A percentile compares a stretch with the other conserved stretches of the same genome.
phyloP scores from a whole-genome alignment of 2,329 filamentous ascomycete species.

The Emmonsia crescens region DNA sequence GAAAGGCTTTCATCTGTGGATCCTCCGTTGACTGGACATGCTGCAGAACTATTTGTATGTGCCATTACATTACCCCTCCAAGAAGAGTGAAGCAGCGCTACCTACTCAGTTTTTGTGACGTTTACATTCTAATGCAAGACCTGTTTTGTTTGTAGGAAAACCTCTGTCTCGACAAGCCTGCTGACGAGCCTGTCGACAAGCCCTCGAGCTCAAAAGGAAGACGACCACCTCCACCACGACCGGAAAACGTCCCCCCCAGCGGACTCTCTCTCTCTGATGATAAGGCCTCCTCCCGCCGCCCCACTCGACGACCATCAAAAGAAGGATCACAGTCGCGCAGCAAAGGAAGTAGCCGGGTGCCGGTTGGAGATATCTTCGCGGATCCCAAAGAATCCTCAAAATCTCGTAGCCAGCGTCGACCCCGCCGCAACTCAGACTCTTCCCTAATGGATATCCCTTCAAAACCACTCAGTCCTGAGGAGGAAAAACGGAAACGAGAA shows the following conservation, averaged over 20 bases:
- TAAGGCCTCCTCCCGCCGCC: constrained; percentile 1
- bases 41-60: constrained; percentile 52
- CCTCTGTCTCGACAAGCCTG: constrained; percentile 26
- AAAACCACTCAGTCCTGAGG: constrained; percentile 39
- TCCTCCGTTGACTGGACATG: constrained; percentile 36
- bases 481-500: constrained; percentile 40
- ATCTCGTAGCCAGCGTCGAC: constrained; percentile 30
- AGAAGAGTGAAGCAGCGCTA: not conserved
- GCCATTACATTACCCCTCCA: not conserved
- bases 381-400: constrained; percentile 29
- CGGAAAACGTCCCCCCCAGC: constrained; percentile 25
- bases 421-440: constrained; percentile 53
- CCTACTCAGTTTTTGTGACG: not conserved
- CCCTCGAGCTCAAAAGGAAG: constrained; percentile 12
- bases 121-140: constrained; percentile 6
- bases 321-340: constrained; percentile 12
- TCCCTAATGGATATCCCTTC: constrained; percentile 45
- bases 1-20: constrained; percentile 18
- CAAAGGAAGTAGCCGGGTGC: constrained; percentile 20
- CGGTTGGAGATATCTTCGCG: constrained; percentile 37
- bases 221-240: constrained; percentile 23
- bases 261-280: constrained; percentile 1
- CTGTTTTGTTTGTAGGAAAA: constrained; percentile 28
- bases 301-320: constrained; percentile 16
- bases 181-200: constrained; percentile 25